Conservation (phyloP, 805 yeast genomes). For the Alloascoidea africana region DNA sequence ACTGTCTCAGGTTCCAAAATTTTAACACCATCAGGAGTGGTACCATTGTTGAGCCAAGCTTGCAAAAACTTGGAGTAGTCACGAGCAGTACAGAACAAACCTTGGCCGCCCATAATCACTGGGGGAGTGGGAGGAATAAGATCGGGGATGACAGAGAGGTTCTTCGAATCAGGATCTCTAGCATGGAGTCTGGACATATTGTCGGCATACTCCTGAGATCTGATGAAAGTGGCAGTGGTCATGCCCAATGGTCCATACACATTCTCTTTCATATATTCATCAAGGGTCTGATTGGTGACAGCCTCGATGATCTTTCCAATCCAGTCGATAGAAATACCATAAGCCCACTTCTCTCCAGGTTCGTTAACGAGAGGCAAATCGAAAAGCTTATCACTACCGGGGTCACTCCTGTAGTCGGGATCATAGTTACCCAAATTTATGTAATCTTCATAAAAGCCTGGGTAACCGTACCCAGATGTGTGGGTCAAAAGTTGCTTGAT, state of each 20-base stretch:
- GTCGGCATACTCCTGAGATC: slow-evolving; percentile 7
- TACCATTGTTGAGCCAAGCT: slow-evolving; percentile 25
- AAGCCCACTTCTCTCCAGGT: slow-evolving; percentile 22
- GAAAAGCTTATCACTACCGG: slow-evolving; percentile 10
- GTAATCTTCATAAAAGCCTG: slow-evolving; percentile 15
- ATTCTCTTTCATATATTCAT: slow-evolving; percentile 16
- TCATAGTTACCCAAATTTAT: slow-evolving; percentile 7
- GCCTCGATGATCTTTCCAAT: slow-evolving; percentile 19
- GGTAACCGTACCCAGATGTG: slow-evolving; percentile 24
- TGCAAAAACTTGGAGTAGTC: slow-evolving; percentile 26
- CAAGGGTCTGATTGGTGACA: slow-evolving; percentile 15
- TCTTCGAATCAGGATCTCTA: slow-evolving; percentile 8
- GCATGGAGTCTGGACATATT: slow-evolving; percentile 10
- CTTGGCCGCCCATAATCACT: slow-evolving; percentile 27
- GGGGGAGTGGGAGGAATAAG: slow-evolving; percentile 11
- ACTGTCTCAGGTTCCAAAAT: slow-evolving; percentile 20
- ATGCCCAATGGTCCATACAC: slow-evolving; percentile 17
- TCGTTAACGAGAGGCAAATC: slow-evolving; percentile 17
- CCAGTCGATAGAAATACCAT: slow-evolving; percentile 23
- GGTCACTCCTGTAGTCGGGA: slow-evolving; percentile 6
- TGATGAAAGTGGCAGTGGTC: slow-evolving; percentile 12
- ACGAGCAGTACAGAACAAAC: slow-evolving; percentile 22
- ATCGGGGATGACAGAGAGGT: slow-evolving; percentile 8
- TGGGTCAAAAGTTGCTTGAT: slow-evolving; percentile 21
- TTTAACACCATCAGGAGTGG: slow-evolving; percentile 17